Evolutionary conservation across 1,284 basidiomycete species (phyloP).

Genomic region (Sporisorium iseilematis-ciliati): DNA sequence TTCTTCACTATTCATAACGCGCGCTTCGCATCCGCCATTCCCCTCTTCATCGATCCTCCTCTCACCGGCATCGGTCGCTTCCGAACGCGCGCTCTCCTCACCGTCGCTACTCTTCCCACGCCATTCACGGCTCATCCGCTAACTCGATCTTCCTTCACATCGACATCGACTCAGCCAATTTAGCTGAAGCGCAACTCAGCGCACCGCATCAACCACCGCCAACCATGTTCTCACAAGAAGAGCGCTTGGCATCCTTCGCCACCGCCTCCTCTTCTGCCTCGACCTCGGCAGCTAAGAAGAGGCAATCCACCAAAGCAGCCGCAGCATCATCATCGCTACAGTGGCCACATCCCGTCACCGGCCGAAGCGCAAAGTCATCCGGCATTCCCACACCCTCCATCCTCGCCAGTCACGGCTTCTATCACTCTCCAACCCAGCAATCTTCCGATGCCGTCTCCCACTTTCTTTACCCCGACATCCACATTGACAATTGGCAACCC

Average conservation of each 20-base stretch:
- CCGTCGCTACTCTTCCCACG: constrained; percentile 4
- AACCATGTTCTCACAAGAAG: constrained; percentile 43
- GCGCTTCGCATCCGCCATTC: neutral
- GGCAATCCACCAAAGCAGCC: constrained; percentile 29
- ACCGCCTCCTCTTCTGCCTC: constrained; percentile 32
- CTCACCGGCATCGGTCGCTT: neutral
- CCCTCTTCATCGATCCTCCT: neutral
- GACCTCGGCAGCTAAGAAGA: constrained; percentile 39
- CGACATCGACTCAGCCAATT: neutral
- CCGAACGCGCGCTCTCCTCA: neutral
- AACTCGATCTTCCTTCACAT: neutral
- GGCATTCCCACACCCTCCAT: constrained; percentile 54
- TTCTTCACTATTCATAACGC: neutral
- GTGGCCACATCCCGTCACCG: constrained; percentile 51
- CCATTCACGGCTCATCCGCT: neutral
- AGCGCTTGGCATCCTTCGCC: constrained; percentile 50
- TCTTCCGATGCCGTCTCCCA: constrained; percentile 56
- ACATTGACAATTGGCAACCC: constrained; percentile 57
- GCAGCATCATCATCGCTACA: constrained; percentile 14
- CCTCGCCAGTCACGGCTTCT: constrained; percentile 64
- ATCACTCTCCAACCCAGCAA: constrained; percentile 50
- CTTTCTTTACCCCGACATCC: constrained; percentile 57
- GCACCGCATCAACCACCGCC: neutral
- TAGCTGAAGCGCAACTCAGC: neutral
- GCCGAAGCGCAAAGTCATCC: constrained; percentile 32